Conservation (phyloP, 371 early-diverging fungal species). For the Funneliformis caledonium region DNA sequence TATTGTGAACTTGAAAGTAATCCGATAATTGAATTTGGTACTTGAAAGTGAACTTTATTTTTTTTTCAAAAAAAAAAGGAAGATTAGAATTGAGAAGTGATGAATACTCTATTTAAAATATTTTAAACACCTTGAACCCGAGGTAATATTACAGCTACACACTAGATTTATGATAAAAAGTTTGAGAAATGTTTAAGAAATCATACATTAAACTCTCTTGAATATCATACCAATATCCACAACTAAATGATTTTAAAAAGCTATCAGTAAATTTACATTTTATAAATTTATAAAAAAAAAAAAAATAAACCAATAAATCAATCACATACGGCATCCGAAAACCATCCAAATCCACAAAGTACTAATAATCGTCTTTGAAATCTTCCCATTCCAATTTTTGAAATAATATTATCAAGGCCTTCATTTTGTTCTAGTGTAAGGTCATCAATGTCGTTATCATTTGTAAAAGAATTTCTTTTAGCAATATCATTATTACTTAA, state of each 20-base stretch:
- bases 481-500: too few species aligned
- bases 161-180: constrained; percentile 47
- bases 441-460: too few species aligned
- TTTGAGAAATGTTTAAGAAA: too few species aligned
- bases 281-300: too few species aligned
- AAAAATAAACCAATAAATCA: not conserved
- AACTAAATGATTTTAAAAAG: constrained; percentile 50
- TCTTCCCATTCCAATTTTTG: constrained; percentile 75
- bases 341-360: constrained; percentile 82
- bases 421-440: constrained; percentile 40
- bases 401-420: constrained; percentile 62
- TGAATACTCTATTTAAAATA: not conserved
- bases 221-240: constrained; percentile 64
- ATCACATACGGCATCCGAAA: constrained; percentile 78
- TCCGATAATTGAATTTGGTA: constrained; percentile 65
- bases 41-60: constrained; percentile 59
- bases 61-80: too few species aligned
- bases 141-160: constrained; percentile 70
- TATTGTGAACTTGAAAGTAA: constrained; percentile 70
- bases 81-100: too few species aligned
- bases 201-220: too few species aligned
- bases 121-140: constrained; percentile 61
- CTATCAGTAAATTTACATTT: too few species aligned
- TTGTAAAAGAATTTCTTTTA: too few species aligned
- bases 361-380: constrained; percentile 80